Evolutionary conservation across 2,329 filamentous ascomycete genomes (phyloP).

Genomic region (Xylariomycetidae sp.): DNA sequence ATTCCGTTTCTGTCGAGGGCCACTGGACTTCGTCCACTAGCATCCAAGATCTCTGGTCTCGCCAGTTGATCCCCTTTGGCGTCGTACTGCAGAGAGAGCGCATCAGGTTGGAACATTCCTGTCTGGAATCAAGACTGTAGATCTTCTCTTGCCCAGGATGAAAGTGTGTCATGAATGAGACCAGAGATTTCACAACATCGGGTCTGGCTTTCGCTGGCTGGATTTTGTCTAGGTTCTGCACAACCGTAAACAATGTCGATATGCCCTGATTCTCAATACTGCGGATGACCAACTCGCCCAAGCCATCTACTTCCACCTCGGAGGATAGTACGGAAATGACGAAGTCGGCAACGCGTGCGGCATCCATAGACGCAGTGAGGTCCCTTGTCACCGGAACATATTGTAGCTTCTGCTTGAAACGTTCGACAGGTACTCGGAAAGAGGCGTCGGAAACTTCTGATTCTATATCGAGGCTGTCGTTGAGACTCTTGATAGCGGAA

Average conservation of each 20-base stretch:
- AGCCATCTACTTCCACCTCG: conserved; percentile 74
- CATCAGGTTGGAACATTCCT: conserved; percentile 88
- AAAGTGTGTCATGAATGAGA: conserved; percentile 91
- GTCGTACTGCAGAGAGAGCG: conserved; percentile 86
- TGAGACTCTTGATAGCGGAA: conserved; percentile 65
- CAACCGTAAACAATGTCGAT: conserved; percentile 83
- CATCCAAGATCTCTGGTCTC: conserved; percentile 95
- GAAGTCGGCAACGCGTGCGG: conserved; percentile 84
- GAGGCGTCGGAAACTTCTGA: conserved; percentile 55
- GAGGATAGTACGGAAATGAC: conserved; percentile 82
- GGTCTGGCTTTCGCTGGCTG: conserved; percentile 74
- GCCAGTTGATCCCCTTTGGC: conserved; percentile 92
- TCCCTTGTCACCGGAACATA: conserved; percentile 74
- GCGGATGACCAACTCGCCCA: conserved; percentile 80
- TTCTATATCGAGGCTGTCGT: conserved; percentile 74
- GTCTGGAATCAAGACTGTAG: conserved; percentile 79
- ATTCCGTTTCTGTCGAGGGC: conserved; percentile 53
- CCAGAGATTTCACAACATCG: conserved; percentile 75
- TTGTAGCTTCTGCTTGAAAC: conserved; percentile 92
- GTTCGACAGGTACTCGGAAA: conserved; percentile 68
- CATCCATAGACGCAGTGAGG: conserved; percentile 74
- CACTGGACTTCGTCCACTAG: conserved; percentile 78
- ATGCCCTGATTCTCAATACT: conserved; percentile 91
- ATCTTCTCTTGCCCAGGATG: conserved; percentile 90
- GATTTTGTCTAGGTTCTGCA: conserved; percentile 72